Evolutionary conservation across 2,329 filamentous ascomycete species (phyloP), one percentile per base, ranked within the genome.

Genomic region (Colletotrichum simmondsii): DNA sequence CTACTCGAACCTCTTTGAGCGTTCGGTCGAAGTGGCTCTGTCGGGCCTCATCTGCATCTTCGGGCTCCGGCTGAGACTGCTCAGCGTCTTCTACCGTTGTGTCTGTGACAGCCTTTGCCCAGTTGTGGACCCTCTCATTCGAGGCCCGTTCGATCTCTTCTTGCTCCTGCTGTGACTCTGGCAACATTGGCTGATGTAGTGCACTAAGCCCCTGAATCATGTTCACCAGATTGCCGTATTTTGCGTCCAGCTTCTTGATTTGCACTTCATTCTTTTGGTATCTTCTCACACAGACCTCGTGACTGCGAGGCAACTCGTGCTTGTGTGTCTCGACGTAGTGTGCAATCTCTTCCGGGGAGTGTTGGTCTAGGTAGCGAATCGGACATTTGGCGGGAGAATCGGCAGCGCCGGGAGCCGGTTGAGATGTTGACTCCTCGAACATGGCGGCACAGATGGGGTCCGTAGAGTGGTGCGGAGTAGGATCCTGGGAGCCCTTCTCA

Each of bases 311-410:
- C 66, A 98, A 90, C 81, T 98, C 94, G 83, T 98, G 95, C 82
- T 98, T 98, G 85, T 98, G 95, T 65, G 92, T 95, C 81, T 98
- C 94, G 79, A 98, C 95, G 81, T 98, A 98, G 78, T 93, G 91
- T 16, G 96, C 96, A 74, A 98, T 92, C 80, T 98, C 95, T 84
- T 98, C 94, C 2, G 96, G 94, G 2, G 95, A 95, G 80, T 98
- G 95, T 81, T 97, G 93, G 82, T 98, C 93, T 79, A 98, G 87
- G 84, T 93, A 98, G 60, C 96, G 93, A 73, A 98, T 98, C 3
- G 96, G 96, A 82, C 96, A 98, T 79, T 95, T 95, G 69, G 82
- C 86, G 22, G 87, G 85, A 11, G 88, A 88, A 54, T 81, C 86
- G 72, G 88, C 85, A 32, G 84, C 85, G 10, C 87, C 86, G 5